Conservation (phyloP, 2,329 filamentous ascomycete species). For the Sclerotinia subarctica region DNA sequence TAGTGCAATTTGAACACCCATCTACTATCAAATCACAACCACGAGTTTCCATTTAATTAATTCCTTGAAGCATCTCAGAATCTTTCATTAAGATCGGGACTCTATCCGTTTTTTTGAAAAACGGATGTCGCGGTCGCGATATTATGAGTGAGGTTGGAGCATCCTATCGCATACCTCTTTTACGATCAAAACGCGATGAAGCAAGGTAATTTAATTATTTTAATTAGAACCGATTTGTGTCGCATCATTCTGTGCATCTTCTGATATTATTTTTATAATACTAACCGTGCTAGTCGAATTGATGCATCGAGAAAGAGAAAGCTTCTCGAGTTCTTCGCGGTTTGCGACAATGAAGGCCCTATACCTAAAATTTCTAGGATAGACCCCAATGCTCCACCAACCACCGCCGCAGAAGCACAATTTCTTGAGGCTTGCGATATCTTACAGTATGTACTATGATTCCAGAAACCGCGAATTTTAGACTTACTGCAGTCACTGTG, state of each 20-base stretch:
- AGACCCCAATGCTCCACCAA: conserved; percentile 54
- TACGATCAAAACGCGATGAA: conserved; percentile 62
- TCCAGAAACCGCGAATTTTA: background rate
- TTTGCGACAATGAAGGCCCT: conserved; percentile 62
- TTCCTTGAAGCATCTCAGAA: conserved; percentile 36
- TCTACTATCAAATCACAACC: conserved; percentile 25
- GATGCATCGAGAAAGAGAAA: conserved; percentile 86
- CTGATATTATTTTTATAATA: conserved; percentile 29
- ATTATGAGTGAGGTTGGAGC: conserved; percentile 69
- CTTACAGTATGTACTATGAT: conserved; percentile 52
- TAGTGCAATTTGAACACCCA: conserved; percentile 29
- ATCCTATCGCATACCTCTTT: conserved; percentile 63
- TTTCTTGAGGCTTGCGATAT: conserved; percentile 58
- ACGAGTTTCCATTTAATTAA: conserved; percentile 33
- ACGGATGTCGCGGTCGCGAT: conserved; percentile 67
- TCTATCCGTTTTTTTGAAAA: conserved; percentile 59
- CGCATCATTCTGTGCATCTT: conserved; percentile 31
- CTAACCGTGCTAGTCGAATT: conserved; percentile 56
- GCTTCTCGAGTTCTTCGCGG: conserved; percentile 82
- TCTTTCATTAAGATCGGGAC: conserved; percentile 40
- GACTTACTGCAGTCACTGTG: background rate
- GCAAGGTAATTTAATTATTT: conserved; percentile 50
- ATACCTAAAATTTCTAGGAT: conserved; percentile 57
- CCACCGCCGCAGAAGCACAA: conserved; percentile 51
- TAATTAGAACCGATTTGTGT: conserved; percentile 23